Base-by-base conservation (phyloP, 2,329 filamentous ascomycete genomes). In the Harringtonia lauricola region DNA sequence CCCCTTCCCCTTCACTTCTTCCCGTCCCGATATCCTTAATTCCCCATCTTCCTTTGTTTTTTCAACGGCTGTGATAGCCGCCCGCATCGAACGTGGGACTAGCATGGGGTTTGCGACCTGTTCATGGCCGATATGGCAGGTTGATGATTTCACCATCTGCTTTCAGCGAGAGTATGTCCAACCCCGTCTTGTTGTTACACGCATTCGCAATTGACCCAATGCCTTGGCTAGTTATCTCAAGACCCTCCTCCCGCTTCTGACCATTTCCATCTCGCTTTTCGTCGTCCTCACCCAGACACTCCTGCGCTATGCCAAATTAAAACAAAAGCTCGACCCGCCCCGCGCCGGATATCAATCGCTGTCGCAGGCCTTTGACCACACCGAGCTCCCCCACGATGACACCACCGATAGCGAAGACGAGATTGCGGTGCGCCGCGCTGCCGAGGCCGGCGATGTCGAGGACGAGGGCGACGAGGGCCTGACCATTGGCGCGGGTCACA, bases 191-290 rank as follows among this genome's bases (percentile, higher is more conserved):
- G 14, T 15, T 34, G 45, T 26, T 21, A 4, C 12, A 12, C 17
- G 6, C 17, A 6, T 30, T 35, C 10, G 19, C n/a, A 10, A n/a
- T 37, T 35, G 28, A 41, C 14, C 13, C 19, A 12, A 29, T 26
- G 19, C 12, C 8, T 8, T 30, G 9, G n/a, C 28, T 59, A 90
- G 86, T 61, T 89, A 85, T 61, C 74, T 94, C 43, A 81, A 86
- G 62, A 78, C 86, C 48, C 68, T 94, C 38, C 71, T 96, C 43
- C 92, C 92, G 43, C 67, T 92, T 48, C 65, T 81, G 48, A 70
- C 83, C 46, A 76, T 88, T 61, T 72, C 65, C 49, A 54, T 83
- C 22, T 96, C 92, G 8, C 60, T 89, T 51, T 59, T 84, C 42
- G 70, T 79, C 52, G 73, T 95, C 45, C 53, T 72, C 46, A 58